Conservation (phyloP, 148 eudicot species). For the Silene uniflora region DNA sequence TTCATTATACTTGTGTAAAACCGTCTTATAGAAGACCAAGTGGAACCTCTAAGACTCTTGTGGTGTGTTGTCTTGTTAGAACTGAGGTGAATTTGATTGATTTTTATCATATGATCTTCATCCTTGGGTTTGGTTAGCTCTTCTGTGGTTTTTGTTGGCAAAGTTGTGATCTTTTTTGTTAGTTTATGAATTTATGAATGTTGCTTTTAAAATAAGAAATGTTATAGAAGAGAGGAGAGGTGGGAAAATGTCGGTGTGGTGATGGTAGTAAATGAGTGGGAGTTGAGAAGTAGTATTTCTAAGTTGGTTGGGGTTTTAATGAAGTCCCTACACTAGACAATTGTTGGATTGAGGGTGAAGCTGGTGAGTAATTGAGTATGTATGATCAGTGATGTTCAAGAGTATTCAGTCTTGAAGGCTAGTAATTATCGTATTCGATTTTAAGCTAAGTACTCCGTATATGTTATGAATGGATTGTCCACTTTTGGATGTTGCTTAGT, state of each 20-base stretch:
- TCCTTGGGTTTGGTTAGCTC: neutral
- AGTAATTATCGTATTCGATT: neutral
- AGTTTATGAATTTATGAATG: too few species aligned
- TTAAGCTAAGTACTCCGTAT: slow-evolving; percentile 14
- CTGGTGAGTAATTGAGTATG: neutral
- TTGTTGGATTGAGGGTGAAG: slow-evolving; percentile 15
- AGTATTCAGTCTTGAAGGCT: neutral
- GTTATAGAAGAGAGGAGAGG: neutral
- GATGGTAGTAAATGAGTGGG: neutral
- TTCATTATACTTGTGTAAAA: too few species aligned
- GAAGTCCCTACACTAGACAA: slow-evolving; percentile 1
- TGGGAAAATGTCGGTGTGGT: slow-evolving; percentile 13
- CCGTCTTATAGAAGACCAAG: too few species aligned
- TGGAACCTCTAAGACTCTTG: neutral
- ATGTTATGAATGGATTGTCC: neutral
- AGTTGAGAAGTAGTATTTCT: slow-evolving; percentile 14
- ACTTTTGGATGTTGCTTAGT: too few species aligned
- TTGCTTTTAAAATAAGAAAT: neutral
- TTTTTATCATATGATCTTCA: neutral
- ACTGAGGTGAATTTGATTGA: neutral
- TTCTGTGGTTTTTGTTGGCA: neutral
- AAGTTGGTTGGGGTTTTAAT: slow-evolving; percentile 14
- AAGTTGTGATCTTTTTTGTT: slow-evolving; percentile 8
- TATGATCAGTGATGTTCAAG: neutral
- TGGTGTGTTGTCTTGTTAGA: slow-evolving; percentile 10